phyloP scores from a whole-genome alignment of 2,329 filamentous ascomycete species.

The Colletotrichum sp. region DNA sequence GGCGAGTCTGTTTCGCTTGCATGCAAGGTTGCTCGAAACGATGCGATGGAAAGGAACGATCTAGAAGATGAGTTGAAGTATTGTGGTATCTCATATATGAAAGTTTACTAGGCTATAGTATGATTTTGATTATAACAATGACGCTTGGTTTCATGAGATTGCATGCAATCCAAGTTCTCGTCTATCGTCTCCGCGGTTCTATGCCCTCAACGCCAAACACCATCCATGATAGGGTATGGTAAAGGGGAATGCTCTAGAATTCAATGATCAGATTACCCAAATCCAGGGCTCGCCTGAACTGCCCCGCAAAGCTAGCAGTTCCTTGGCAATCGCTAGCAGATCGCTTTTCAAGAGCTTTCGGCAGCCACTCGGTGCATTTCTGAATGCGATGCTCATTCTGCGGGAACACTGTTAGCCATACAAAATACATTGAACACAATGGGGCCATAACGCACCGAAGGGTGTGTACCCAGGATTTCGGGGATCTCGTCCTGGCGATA shows the following conservation, averaged over 20 bases:
- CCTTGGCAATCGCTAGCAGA: conserved; percentile 58
- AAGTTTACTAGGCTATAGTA: neutral
- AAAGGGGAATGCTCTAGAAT: conserved; percentile 22
- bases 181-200: neutral
- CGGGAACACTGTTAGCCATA: neutral
- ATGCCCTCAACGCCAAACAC: neutral
- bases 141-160: neutral
- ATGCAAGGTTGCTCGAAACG: neutral
- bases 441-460: conserved; percentile 53
- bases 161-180: neutral
- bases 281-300: conserved; percentile 54
- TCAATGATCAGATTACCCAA: conserved; percentile 35
- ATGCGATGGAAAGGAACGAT: neutral
- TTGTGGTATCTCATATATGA: neutral
- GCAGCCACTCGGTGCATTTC: conserved; percentile 69
- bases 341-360: conserved; percentile 60
- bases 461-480: conserved; percentile 79
- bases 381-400: conserved; percentile 67
- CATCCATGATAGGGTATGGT: neutral
- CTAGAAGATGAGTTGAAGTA: neutral
- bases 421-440: neutral
- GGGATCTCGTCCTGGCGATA: conserved; percentile 56
- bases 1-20: neutral
- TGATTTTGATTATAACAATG: neutral
- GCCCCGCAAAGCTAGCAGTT: conserved; percentile 56